Evolutionary conservation across 179 eudicot genomes (phyloP), one percentile per base, ranked within the genome.

Genomic region (Gypsophila paniculata): DNA sequence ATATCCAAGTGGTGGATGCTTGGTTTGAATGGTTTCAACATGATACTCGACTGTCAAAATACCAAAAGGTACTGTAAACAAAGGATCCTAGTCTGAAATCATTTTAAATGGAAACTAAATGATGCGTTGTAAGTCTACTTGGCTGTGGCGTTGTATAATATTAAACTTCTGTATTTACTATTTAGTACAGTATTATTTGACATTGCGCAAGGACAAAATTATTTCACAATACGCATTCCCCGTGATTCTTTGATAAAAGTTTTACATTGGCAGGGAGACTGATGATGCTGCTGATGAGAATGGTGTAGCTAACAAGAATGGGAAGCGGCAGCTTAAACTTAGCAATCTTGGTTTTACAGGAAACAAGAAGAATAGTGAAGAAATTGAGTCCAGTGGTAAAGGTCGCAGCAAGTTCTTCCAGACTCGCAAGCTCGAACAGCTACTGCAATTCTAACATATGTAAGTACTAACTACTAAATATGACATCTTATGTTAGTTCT

Each of bases 331-430:
- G 81, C 69, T 81, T 65, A 91, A 86, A 60, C 72, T 93, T 63
- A 85, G 86, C 65, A 89, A 81, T 77, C 77, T 88, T 12, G 98
- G 98, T 66, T 85, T 93, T 83, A 89, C 88, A 1, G 85, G 88
- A 53, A 29, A 70, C 77, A 93, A 89, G 82, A 88, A 72, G 74
- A 91, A 73, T 73, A 85, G 83, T 71, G 98, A 89, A 84, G 96
- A 93, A 53, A 85, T 82, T 12, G 97, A 87, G 78, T 93, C 98
- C 62, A 86, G 86, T 75, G 91, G 96, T 68, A 93, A 86, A 81
- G 97, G 91, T 38, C 93, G 96, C 72, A 80, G 90, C 91, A 93
- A 91, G 73, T 91, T 93, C 79, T 93, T 93, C 76, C 96, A 91
- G 78, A 78, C 87, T 78, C 98, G 97, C 70, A 93, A 91, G 76